Percentiles rank a stretch among this genome's conserved stretches.
Evolutionary conservation across 805 yeast genomes (phyloP).

Genomic region (Candida gorgasii): DNA sequence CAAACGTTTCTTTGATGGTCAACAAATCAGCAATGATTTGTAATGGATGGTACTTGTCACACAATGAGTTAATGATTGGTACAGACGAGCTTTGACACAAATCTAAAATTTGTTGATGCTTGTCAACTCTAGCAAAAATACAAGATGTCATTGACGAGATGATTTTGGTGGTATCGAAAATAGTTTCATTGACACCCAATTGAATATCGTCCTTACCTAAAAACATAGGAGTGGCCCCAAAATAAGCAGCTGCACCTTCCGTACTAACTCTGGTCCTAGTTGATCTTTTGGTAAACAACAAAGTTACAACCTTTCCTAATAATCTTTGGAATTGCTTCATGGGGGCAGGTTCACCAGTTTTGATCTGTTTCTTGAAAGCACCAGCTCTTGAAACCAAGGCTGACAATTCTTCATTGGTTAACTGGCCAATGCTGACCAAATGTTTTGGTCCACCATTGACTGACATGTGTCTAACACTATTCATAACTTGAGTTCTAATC

Average conservation of each 20-base stretch:
- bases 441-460: constrained; percentile 54
- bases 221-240: constrained; percentile 96
- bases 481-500: constrained; percentile 11
- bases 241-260: constrained; percentile 90
- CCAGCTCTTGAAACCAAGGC: constrained; percentile 74
- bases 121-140: constrained; percentile 91
- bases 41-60: constrained; percentile 91
- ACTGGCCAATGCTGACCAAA: constrained; percentile 77
- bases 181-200: constrained; percentile 89
- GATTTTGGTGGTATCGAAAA: constrained; percentile 86
- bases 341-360: constrained; percentile 47
- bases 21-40: constrained; percentile 92
- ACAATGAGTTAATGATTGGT: constrained; percentile 90
- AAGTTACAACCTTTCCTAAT: constrained; percentile 77
- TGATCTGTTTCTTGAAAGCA: constrained; percentile 62
- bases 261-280: constrained; percentile 93
- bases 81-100: constrained; percentile 78
- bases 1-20: constrained; percentile 80
- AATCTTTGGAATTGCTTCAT: constrained; percentile 50
- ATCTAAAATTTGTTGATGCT: constrained; percentile 78
- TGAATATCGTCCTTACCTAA: constrained; percentile 96
- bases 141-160: constrained; percentile 96
- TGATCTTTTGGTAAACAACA: constrained; percentile 87
- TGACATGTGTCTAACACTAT: constrained; percentile 8
- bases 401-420: constrained; percentile 69